phyloP scores from a whole-genome alignment of 495 filamentous ascomycete genomes.

The Lophiostoma macrostomum region DNA sequence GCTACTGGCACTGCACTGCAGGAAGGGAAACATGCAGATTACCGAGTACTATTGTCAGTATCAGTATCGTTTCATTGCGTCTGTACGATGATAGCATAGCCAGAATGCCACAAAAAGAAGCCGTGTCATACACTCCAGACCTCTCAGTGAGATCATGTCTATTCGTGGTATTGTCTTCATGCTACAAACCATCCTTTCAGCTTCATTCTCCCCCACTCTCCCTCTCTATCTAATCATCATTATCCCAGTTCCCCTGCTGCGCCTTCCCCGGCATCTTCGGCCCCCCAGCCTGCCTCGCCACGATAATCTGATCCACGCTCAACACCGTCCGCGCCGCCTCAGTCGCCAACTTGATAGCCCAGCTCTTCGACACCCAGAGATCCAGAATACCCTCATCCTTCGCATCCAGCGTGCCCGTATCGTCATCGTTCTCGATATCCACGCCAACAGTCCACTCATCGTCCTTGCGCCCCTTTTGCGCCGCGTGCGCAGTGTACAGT shows the following conservation, averaged over 20 bases:
- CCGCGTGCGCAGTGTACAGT: constrained; percentile 80
- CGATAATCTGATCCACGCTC: constrained; percentile 98
- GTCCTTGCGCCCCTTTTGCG: constrained; percentile 57
- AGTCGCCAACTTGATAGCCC: constrained; percentile 94
- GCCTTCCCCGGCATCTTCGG: constrained; percentile 95
- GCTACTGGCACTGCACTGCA: too few species aligned
- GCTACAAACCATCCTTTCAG: constrained; percentile 3
- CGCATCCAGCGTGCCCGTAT: constrained; percentile 78
- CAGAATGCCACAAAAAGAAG: background rate
- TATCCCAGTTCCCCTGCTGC: constrained; percentile 86
- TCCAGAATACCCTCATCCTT: constrained; percentile 90
- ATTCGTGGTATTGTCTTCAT: constrained; percentile 1
- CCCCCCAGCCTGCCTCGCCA: constrained; percentile 93
- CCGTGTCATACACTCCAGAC: too few species aligned
- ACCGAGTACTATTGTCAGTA: too few species aligned
- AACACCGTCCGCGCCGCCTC: constrained; percentile 92
- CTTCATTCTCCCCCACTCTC: too few species aligned
- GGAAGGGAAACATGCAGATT: too few species aligned
- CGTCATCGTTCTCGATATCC: constrained; percentile 83
- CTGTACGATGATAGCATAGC: background rate
- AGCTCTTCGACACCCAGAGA: constrained; percentile 83
- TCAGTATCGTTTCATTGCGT: too few species aligned
- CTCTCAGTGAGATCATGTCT: background rate
- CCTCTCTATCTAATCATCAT: constrained; percentile 52
- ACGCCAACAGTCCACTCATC: constrained; percentile 77